Conservation (phyloP, 1,284 basidiomycete species). For the Ceratobasidium sp. region DNA sequence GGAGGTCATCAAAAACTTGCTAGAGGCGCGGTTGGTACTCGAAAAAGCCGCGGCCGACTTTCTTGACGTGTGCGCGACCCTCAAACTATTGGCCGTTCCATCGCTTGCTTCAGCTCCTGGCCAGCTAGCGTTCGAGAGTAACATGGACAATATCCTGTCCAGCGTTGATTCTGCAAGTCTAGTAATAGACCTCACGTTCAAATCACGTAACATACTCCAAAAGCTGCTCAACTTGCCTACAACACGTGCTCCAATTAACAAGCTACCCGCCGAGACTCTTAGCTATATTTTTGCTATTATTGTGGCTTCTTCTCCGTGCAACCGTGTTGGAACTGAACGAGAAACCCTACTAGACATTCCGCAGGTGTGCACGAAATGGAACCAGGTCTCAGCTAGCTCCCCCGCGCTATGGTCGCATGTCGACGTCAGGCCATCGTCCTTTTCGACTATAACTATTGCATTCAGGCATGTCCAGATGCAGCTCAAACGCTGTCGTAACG, state of each 20-base stretch:
- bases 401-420: slow-evolving; percentile 38
- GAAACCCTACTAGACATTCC: neutral
- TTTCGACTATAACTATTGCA: too few species aligned
- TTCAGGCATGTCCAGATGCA: neutral
- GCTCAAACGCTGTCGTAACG: neutral
- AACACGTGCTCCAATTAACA: neutral
- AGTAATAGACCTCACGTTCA: neutral
- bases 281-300: neutral
- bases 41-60: neutral
- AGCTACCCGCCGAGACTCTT: neutral
- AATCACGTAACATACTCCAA: neutral
- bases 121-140: neutral
- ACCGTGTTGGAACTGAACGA: neutral
- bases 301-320: neutral
- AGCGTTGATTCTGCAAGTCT: neutral
- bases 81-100: neutral
- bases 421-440: neutral
- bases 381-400: slow-evolving; percentile 4
- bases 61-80: neutral
- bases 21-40: neutral
- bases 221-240: neutral
- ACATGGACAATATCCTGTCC: neutral
- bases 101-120: neutral
- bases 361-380: slow-evolving; percentile 20
- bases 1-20: neutral